These are phyloP conservation scores for Chaetomium globosum DNA, from an alignment of 2,329 filamentous ascomycete species.

Conservation along the genomic window DNA sequence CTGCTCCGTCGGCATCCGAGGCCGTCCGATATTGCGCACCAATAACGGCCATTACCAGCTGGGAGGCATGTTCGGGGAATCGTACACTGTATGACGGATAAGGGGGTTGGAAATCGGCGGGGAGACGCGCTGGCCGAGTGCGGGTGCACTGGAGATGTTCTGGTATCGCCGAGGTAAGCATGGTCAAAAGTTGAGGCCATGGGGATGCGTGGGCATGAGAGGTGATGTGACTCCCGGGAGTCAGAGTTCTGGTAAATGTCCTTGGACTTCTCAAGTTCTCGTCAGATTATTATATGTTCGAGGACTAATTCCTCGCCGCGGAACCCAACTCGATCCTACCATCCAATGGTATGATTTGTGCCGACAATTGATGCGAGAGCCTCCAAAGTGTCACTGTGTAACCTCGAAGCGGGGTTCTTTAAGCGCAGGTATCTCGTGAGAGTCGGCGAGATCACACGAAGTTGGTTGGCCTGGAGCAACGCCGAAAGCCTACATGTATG, in stretches of 20 bases:
- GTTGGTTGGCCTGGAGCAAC: too few species aligned
- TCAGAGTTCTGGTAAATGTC: neutral
- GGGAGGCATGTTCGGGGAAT: constrained; percentile 24
- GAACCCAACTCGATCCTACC: neutral
- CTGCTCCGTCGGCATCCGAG: constrained; percentile 34
- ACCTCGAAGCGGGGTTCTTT: too few species aligned
- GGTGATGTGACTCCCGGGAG: neutral
- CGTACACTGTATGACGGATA: constrained; percentile 25
- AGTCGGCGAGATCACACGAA: too few species aligned
- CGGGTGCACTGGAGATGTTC: constrained; percentile 27
- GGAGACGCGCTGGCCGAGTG: constrained; percentile 21
- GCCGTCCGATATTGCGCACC: constrained; percentile 24
- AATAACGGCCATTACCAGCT: constrained; percentile 30
- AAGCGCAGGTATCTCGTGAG: too few species aligned
- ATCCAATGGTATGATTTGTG: too few species aligned
- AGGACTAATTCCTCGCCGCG: neutral
- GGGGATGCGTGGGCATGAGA: neutral
- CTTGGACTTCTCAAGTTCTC: neutral
- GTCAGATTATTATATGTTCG: neutral
- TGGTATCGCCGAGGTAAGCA: constrained; percentile 24
- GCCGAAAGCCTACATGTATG: too few species aligned
- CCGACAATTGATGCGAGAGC: too few species aligned
- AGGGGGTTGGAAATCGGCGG: constrained; percentile 24
- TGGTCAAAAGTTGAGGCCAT: neutral
- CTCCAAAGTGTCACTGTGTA: too few species aligned